Percentiles rank a stretch among this genome's conserved stretches.
These are phyloP conservation scores for Boletus rubroflammeus DNA, from an alignment of 768 basidiomycete species.

Conservation along the genomic window DNA sequence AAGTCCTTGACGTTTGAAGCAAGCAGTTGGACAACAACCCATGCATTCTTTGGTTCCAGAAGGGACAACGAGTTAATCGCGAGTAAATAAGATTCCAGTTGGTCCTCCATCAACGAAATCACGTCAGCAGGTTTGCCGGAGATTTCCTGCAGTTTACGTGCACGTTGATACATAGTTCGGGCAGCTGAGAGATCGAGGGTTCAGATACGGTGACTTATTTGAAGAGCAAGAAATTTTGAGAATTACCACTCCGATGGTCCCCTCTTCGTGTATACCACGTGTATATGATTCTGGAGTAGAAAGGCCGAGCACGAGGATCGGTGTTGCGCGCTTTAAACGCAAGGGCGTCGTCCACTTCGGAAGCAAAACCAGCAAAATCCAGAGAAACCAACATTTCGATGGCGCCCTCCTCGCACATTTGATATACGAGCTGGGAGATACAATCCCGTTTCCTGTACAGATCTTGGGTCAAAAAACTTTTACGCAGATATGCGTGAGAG, in stretches of 20 bases:
- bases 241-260: slow-evolving; percentile 88
- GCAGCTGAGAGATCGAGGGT: slow-evolving; percentile 57
- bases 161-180: slow-evolving; percentile 89
- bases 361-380: slow-evolving; percentile 80
- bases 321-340: slow-evolving; percentile 93
- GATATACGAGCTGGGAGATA: slow-evolving; percentile 76
- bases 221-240: slow-evolving; percentile 10
- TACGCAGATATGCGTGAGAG: slow-evolving; percentile 3
- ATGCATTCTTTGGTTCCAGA: slow-evolving; percentile 75
- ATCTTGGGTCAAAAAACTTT: slow-evolving; percentile 9
- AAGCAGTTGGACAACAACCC: slow-evolving; percentile 68
- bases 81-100: slow-evolving; percentile 76
- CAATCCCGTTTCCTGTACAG: slow-evolving; percentile 71
- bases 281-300: slow-evolving; percentile 90
- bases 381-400: slow-evolving; percentile 74
- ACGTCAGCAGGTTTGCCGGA: slow-evolving; percentile 34
- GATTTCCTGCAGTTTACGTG: slow-evolving; percentile 63
- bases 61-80: slow-evolving; percentile 87
- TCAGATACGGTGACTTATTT: slow-evolving; percentile 15
- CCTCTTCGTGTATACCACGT: slow-evolving; percentile 87
- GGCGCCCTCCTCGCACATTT: slow-evolving; percentile 89
- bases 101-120: slow-evolving; percentile 55
- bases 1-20: slow-evolving; percentile 43
- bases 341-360: slow-evolving; percentile 84
- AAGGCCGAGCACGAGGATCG: slow-evolving; percentile 80